Percentiles rank a stretch among this genome's conserved stretches.
phyloP scores from a whole-genome alignment of 2,329 filamentous ascomycete genomes.

The Massarina eburnea region DNA sequence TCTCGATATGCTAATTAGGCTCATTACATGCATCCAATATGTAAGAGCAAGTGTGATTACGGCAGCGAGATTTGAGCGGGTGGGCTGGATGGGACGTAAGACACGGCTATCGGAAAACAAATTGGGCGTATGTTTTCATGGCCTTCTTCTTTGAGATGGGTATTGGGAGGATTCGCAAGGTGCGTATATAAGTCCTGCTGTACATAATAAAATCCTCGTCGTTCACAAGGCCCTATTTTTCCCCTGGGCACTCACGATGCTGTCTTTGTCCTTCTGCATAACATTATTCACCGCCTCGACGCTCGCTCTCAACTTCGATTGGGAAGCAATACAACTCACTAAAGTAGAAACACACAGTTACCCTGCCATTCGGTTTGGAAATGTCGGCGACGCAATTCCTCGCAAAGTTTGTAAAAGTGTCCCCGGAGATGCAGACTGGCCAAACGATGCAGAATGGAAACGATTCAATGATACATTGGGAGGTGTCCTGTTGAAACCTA shows the following conservation, averaged over 20 bases:
- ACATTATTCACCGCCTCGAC: not conserved
- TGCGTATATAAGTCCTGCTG: not conserved
- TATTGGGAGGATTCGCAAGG: too few relatives aligned
- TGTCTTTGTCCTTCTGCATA: constrained; percentile 5
- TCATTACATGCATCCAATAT: too few relatives aligned
- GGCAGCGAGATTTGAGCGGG: too few relatives aligned
- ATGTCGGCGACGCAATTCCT: not conserved
- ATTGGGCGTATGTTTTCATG: too few relatives aligned
- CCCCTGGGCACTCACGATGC: constrained; percentile 3
- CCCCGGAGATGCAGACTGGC: constrained; percentile 24
- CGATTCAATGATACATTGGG: constrained; percentile 25
- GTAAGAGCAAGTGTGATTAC: too few relatives aligned
- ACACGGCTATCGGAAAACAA: too few relatives aligned
- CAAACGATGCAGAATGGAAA: constrained; percentile 21
- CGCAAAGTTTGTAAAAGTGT: constrained; percentile 18
- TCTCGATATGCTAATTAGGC: too few relatives aligned
- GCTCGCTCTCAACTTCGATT: constrained; percentile 25
- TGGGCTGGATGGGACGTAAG: too few relatives aligned
- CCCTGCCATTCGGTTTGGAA: constrained; percentile 18
- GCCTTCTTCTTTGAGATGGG: too few relatives aligned
- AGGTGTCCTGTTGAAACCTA: constrained; percentile 23
- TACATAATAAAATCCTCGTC: not conserved
- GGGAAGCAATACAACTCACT: constrained; percentile 24
- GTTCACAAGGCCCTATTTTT: not conserved
- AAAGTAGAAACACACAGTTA: constrained; percentile 18